phyloP scores from a whole-genome alignment of 1,284 basidiomycete genomes.

The Ganoderma leucocontextum region DNA sequence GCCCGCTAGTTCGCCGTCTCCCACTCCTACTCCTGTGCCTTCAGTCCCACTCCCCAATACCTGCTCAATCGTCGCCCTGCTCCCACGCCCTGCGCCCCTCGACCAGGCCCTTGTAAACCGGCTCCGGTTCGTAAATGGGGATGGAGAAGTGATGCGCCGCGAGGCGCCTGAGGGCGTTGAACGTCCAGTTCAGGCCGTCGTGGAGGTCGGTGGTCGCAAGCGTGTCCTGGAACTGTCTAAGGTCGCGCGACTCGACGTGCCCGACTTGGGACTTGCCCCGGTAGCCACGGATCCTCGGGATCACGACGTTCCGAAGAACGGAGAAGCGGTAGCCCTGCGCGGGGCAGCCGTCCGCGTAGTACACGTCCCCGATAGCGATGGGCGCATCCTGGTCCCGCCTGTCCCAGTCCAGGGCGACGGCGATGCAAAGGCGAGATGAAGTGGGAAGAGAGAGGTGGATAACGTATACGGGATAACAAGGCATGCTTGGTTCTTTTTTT shows the following conservation, averaged over 20 bases:
- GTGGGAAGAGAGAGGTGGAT: not conserved
- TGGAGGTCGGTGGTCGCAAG: constrained; percentile 15
- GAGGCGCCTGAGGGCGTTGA: constrained; percentile 26
- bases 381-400: not conserved
- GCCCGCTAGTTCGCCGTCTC: not conserved
- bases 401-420: not conserved
- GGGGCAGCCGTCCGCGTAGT: constrained; percentile 22
- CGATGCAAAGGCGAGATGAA: not conserved
- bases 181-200: constrained; percentile 23
- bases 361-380: constrained; percentile 17
- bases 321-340: constrained; percentile 14
- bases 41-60: not conserved
- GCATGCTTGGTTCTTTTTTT: not conserved
- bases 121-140: constrained; percentile 5
- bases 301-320: constrained; percentile 3
- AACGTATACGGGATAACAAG: not conserved
- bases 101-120: constrained; percentile 3
- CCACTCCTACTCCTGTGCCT: not conserved
- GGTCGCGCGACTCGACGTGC: not conserved
- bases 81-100: constrained; percentile 15
- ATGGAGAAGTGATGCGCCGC: constrained; percentile 13
- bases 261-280: constrained; percentile 26
- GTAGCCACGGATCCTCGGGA: constrained; percentile 8
- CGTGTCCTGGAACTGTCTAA: constrained; percentile 7
- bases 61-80: constrained; percentile 16